Evolutionary conservation across 306 rosid species (phyloP).

Genomic region (Cicer bijugum): DNA sequence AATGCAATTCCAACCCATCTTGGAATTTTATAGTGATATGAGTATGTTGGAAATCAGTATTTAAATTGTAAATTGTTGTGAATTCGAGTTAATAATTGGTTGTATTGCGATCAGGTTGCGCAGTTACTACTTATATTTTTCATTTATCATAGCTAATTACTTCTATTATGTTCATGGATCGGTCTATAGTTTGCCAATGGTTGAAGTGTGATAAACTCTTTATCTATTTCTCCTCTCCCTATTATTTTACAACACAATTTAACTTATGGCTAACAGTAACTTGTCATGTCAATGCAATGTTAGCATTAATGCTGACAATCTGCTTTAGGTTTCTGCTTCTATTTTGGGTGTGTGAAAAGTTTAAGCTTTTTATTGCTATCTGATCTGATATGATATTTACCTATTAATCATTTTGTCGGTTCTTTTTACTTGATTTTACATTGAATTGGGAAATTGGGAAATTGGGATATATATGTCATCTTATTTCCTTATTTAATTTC

Average conservation of each 20-base stretch:
- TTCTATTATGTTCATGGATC: not conserved
- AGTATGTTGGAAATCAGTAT: conserved; percentile 12
- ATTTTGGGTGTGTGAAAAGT: conserved; percentile 7
- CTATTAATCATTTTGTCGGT: not conserved
- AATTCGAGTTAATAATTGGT: conserved; percentile 22
- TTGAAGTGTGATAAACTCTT: conserved; percentile 1
- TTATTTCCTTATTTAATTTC: not conserved
- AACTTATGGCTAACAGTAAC: not conserved
- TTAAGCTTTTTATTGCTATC: not conserved
- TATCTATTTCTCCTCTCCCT: conserved; percentile 20
- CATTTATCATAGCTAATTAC: conserved; percentile 11
- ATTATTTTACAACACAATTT: conserved; percentile 12
- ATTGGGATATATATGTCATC: conserved; percentile 8
- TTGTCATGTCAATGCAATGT: conserved; percentile 10
- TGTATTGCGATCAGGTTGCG: conserved; percentile 2
- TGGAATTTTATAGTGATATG: conserved; percentile 6
- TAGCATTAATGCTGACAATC: not conserved
- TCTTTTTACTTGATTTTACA: conserved; percentile 19
- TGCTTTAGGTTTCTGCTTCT: conserved; percentile 27
- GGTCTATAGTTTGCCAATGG: conserved; percentile 2
- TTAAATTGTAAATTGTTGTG: conserved; percentile 24
- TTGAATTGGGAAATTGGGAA: conserved; percentile 34
- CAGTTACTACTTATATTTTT: not conserved
- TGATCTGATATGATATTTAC: not conserved
- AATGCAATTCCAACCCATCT: conserved; percentile 6